Evolutionary conservation across 306 rosid genomes (phyloP).

Genomic region (Lotus japonicus): DNA sequence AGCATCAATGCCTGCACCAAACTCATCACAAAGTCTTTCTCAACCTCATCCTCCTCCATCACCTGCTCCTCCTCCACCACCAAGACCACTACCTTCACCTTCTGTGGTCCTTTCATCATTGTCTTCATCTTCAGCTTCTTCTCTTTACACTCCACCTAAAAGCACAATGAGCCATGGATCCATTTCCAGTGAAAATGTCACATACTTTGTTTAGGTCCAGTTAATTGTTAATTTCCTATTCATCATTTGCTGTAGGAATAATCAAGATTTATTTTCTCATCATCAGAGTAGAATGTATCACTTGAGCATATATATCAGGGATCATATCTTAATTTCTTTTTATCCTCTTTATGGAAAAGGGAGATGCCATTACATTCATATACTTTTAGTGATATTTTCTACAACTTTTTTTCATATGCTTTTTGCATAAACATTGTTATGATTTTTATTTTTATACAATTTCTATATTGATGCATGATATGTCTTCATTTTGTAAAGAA

Average conservation of each 20-base stretch:
- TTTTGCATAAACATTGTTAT: conserved; percentile 16
- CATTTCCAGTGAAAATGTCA: conserved; percentile 44
- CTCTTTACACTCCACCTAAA: conserved; percentile 50
- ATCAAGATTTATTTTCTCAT: not conserved
- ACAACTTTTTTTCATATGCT: not conserved
- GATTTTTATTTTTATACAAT: not conserved
- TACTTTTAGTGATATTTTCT: conserved; percentile 21
- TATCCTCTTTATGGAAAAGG: not conserved
- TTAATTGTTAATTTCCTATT: conserved; percentile 2
- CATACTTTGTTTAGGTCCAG: conserved; percentile 49
- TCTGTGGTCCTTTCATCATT: conserved; percentile 40
- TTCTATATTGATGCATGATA: conserved; percentile 2
- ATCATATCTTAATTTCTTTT: not conserved
- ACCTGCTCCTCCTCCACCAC: conserved; percentile 23
- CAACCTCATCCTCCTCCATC: conserved; percentile 24
- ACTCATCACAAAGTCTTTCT: conserved; percentile 34
- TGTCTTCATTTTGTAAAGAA: conserved; percentile 4
- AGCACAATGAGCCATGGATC: conserved; percentile 64
- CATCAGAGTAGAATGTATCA: conserved; percentile 10
- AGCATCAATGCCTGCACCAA: conserved; percentile 28
- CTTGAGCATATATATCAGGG: not conserved
- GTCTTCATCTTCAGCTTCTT: conserved; percentile 58
- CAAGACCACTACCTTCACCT: conserved; percentile 30
- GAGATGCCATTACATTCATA: conserved; percentile 1
- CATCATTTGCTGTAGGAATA: conserved; percentile 12